These are phyloP conservation scores for Nakazawaea laoshanensis DNA, from an alignment of 805 yeast genomes.

Conservation along the genomic window DNA sequence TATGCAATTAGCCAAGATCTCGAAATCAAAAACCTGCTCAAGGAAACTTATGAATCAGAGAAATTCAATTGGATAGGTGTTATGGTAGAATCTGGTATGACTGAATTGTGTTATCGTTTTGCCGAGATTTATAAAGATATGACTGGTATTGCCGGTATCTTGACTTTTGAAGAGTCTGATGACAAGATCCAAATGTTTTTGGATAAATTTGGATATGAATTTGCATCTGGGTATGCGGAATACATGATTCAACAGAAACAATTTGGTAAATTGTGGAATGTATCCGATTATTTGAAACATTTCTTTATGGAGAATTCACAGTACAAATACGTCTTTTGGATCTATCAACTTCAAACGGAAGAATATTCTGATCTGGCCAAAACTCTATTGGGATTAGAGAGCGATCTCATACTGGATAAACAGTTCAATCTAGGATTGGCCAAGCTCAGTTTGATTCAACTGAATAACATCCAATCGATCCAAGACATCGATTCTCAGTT, in stretches of 20 bases:
- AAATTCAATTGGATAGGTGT: conserved; percentile 48
- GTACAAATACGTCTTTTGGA: conserved; percentile 62
- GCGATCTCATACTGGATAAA: conserved; percentile 30
- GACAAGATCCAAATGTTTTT: conserved; percentile 39
- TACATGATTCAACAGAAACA: conserved; percentile 47
- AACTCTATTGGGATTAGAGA: conserved; percentile 33
- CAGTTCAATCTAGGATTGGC: conserved; percentile 62
- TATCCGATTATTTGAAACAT: conserved; percentile 35
- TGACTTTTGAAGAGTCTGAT: conserved; percentile 27
- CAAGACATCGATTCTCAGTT: conserved; percentile 38
- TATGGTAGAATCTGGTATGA: conserved; percentile 40
- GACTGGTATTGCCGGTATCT: conserved; percentile 48
- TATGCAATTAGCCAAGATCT: conserved; percentile 1
- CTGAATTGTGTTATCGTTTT: conserved; percentile 47
- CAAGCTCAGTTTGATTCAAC: conserved; percentile 54
- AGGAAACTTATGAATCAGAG: conserved; percentile 1
- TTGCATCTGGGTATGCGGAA: conserved; percentile 57
- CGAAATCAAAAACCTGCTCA: background rate
- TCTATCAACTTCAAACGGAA: conserved; percentile 46
- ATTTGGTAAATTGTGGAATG: conserved; percentile 41
- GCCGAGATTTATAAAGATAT: conserved; percentile 64
- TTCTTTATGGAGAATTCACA: conserved; percentile 39
- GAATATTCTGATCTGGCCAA: conserved; percentile 43
- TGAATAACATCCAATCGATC: conserved; percentile 16
- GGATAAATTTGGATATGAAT: conserved; percentile 53